Base-by-base conservation (phyloP, 805 yeast species). In the Kuraishia hungarica region DNA sequence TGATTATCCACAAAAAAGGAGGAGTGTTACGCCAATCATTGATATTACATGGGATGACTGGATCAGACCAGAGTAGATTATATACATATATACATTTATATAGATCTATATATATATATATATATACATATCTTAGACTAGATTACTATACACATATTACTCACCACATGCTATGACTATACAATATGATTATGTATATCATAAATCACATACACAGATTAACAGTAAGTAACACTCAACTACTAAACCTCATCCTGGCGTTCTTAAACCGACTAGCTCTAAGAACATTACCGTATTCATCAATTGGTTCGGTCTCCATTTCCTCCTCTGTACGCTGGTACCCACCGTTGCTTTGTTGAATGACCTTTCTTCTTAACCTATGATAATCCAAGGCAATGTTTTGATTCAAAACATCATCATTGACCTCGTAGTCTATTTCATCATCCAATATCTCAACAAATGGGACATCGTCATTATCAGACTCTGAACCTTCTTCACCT, bases 251-350 rank as follows among this genome's bases (percentile, higher is more conserved):
- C 51, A 49, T n/a, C 19, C 51, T 49, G 8, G 88, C 86, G 11
- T 88, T 81, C 62, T 75, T 86, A 67, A 89, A 89, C 53, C 90
- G 72, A 63, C 96, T 87, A 1, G 80, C 71, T 57, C 75, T 83
- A 7, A 79, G 65, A 0, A 83, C 83, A 54, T 81, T 77, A 0
- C 89, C 89, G 46, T 69, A 62, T 54, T 81, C 86, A 60, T 87
- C 90, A 6, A 87, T 70, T 0, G 89, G 90, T 62, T 87, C 96
- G 20, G 81, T 61, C 55, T 83, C 92, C 57, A 68, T 61, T 48
- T 80, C 88, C 52, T 72, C 69, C 1, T 76, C 78, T 1, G 78
- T 68, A 57, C 74, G 72, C 53, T 65, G 70, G 56, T 64, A 80
- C 2, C 84, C 84, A 1, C 80, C 80, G 39, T 77, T 72, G 50